Evolutionary conservation across 345 rosid species (phyloP).

Genomic region (Rhizophora mangle): DNA sequence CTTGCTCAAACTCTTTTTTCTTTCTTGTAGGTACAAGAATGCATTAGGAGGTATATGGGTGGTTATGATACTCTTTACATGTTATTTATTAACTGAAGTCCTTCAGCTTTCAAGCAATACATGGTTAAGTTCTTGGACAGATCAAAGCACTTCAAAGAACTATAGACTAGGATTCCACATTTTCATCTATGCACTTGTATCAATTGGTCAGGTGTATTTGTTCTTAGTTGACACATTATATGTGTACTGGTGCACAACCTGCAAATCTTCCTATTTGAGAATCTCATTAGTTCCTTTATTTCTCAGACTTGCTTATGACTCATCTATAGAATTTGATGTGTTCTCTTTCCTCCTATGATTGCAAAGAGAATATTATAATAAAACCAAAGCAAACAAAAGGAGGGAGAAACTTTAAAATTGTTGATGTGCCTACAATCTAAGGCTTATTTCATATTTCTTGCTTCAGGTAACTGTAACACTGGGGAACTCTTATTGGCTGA

Average conservation of each 20-base stretch:
- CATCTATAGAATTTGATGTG: background rate
- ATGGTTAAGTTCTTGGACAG: constrained; percentile 97
- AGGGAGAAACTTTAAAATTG: background rate
- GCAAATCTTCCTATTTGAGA: background rate
- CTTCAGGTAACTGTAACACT: constrained; percentile 83
- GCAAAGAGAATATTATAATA: background rate
- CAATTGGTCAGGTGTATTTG: constrained; percentile 76
- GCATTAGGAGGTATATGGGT: constrained; percentile 96
- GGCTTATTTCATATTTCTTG: constrained; percentile 9
- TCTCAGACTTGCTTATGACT: background rate
- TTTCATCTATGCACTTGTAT: constrained; percentile 63
- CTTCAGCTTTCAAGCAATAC: constrained; percentile 87
- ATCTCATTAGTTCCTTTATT: background rate
- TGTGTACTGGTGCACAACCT: background rate
- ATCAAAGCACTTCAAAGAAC: constrained; percentile 50
- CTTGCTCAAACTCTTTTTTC: background rate
- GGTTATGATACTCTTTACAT: constrained; percentile 62
- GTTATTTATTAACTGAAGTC: constrained; percentile 73
- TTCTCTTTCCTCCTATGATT: background rate
- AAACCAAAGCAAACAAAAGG: background rate
- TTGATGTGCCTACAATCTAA: background rate
- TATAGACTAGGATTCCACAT: constrained; percentile 73
- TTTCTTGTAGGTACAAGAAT: constrained; percentile 65
- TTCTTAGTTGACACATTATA: constrained; percentile 1
- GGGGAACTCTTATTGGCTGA: too few species aligned